These are phyloP conservation scores for Entophlyctis helioformis DNA, from an alignment of 192 early-diverging fungal species.

Conservation along the genomic window DNA sequence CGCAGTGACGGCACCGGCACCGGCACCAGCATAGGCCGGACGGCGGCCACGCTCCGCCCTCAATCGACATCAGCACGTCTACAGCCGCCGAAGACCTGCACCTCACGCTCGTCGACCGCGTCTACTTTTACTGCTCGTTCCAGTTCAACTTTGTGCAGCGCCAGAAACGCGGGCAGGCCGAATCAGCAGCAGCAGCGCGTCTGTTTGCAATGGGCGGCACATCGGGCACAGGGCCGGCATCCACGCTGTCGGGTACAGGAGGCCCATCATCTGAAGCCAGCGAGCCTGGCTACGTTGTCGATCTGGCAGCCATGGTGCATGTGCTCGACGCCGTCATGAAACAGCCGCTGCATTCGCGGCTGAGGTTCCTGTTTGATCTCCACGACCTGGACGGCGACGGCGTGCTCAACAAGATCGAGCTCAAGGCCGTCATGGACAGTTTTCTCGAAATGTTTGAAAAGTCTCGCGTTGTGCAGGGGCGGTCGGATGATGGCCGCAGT, in stretches of 20 bases:
- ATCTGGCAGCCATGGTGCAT: conserved; percentile 44
- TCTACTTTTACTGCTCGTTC: conserved; percentile 43
- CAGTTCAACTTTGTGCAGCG: conserved; percentile 36
- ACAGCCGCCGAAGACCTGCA: conserved; percentile 21
- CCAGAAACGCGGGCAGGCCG: too few species aligned
- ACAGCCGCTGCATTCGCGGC: conserved; percentile 34
- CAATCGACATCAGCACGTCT: too few species aligned
- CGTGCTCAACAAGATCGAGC: conserved; percentile 34
- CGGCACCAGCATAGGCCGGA: too few species aligned
- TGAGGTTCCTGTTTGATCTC: conserved; percentile 45
- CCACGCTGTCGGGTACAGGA: too few species aligned
- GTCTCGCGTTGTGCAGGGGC: too few species aligned
- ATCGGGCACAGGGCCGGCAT: too few species aligned
- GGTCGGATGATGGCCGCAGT: too few species aligned
- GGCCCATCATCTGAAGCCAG: too few species aligned
- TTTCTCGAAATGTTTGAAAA: conserved; percentile 47
- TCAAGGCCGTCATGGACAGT: conserved; percentile 43
- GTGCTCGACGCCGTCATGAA: conserved; percentile 44
- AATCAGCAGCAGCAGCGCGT: not conserved
- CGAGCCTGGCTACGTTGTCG: conserved; percentile 23
- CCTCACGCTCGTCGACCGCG: conserved; percentile 30
- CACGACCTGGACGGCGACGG: conserved; percentile 47
- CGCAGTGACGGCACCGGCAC: too few species aligned
- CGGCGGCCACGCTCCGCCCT: too few species aligned
- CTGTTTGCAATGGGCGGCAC: too few species aligned